These are phyloP conservation scores for Tuber umbilicatum DNA, from an alignment of 495 filamentous ascomycete species.

Conservation along the genomic window DNA sequence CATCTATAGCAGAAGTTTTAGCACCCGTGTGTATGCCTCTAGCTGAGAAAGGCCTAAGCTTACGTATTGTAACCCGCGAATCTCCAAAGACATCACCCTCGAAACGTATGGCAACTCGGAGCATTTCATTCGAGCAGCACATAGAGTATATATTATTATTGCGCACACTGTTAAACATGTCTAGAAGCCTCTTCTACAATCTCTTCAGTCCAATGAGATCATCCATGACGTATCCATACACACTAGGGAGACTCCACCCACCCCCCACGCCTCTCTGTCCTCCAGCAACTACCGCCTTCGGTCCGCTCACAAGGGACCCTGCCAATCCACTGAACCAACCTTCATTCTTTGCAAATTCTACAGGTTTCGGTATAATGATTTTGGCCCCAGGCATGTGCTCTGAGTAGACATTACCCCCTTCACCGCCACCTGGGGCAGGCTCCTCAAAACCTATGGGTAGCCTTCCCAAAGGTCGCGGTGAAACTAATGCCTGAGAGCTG, in stretches of 20 bases:
- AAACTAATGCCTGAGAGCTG: slow-evolving; percentile 17
- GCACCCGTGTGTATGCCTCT: too few species aligned
- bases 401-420: slow-evolving; percentile 29
- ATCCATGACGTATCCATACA: slow-evolving; percentile 39
- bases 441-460: slow-evolving; percentile 29
- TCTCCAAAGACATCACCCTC: too few species aligned
- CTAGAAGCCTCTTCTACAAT: slow-evolving; percentile 14
- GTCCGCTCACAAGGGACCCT: slow-evolving; percentile 35
- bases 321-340: slow-evolving; percentile 39
- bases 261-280: slow-evolving; percentile 17
- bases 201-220: slow-evolving; percentile 40
- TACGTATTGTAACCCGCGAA: too few species aligned
- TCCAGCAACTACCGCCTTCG: slow-evolving; percentile 26
- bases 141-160: not conserved
- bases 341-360: slow-evolving; percentile 39
- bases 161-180: not conserved
- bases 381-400: slow-evolving; percentile 39
- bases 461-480: slow-evolving; percentile 26
- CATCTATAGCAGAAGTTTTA: too few species aligned
- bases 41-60: too few species aligned
- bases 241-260: slow-evolving; percentile 26
- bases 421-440: slow-evolving; percentile 8
- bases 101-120: too few species aligned
- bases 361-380: slow-evolving; percentile 36
- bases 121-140: not conserved